phyloP scores from a whole-genome alignment of 2,329 filamentous ascomycete genomes.

The Stachybotrys chlorohalonatus region DNA sequence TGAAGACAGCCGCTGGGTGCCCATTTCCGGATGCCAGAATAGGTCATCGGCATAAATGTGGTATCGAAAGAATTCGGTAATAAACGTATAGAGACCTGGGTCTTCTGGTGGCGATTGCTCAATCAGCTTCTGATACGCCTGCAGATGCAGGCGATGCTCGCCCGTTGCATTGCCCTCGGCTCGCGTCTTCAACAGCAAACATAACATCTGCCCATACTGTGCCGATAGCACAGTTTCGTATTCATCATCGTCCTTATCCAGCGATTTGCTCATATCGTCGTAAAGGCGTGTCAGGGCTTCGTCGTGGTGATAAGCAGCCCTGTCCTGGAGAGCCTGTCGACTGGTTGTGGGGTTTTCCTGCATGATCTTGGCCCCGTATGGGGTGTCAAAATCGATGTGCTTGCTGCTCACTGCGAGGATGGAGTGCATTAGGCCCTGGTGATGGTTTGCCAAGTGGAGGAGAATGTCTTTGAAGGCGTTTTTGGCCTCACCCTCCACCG shows the following conservation, averaged over 20 bases:
- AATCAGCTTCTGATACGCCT: conserved; percentile 67
- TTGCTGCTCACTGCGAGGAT: conserved; percentile 76
- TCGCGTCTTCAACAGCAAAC: conserved; percentile 47
- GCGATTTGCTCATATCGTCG: conserved; percentile 32
- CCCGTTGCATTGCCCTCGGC: conserved; percentile 50
- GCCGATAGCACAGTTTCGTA: conserved; percentile 41
- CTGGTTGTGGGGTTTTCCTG: conserved; percentile 38
- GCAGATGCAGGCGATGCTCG: conserved; percentile 71
- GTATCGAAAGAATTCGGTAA: conserved; percentile 78
- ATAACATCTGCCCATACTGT: conserved; percentile 55
- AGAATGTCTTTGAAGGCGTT: conserved; percentile 84
- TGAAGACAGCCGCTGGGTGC: conserved; percentile 26
- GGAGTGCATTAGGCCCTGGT: conserved; percentile 83
- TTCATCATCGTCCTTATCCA: conserved; percentile 32
- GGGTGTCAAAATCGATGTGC: conserved; percentile 55
- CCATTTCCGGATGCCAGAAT: conserved; percentile 36
- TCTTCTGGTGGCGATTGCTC: conserved; percentile 50
- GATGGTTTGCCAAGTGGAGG: conserved; percentile 69
- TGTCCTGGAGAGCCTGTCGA: conserved; percentile 34
- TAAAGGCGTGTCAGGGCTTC: conserved; percentile 44
- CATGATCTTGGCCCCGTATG: conserved; percentile 45
- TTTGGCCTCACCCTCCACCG: conserved; percentile 68
- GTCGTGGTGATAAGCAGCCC: conserved; percentile 47
- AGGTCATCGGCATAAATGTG: conserved; percentile 61
- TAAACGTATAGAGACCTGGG: conserved; percentile 54